phyloP scores from a whole-genome alignment of 441 rosid species.

The Metrosideros polymorpha region DNA sequence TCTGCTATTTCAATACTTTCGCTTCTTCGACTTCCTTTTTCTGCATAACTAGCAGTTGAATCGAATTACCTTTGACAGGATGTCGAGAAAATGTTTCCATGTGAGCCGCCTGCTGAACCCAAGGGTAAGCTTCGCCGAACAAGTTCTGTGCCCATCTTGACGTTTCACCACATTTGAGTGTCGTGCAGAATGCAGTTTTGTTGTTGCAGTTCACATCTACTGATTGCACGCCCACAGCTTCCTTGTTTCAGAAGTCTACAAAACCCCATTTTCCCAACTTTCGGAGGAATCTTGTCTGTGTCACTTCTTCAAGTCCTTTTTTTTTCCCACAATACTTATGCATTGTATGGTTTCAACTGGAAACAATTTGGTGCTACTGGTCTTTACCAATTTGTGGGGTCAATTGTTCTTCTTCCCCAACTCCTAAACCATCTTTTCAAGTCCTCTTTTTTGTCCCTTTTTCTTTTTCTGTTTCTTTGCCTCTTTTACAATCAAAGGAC shows the following conservation, averaged over 20 bases:
- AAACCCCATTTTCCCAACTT: not conserved
- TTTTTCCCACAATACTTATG: not conserved
- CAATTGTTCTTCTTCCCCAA: not conserved
- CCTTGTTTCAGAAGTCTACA: not conserved
- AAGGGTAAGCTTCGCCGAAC: conserved; percentile 13
- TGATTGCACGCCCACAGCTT: not conserved
- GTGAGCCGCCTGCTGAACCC: conserved; percentile 13
- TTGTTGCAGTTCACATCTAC: not conserved
- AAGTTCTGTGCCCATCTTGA: conserved; percentile 10
- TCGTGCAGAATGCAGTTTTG: not conserved
- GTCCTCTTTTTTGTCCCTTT: not conserved
- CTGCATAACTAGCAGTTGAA: not conserved
- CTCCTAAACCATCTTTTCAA: not conserved
- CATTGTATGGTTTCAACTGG: not conserved
- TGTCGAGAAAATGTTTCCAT: conserved; percentile 7
- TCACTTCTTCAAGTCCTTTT: not conserved
- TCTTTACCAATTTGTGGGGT: not conserved
- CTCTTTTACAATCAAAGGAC: not conserved
- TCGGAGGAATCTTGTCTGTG: not conserved
- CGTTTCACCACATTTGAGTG: not conserved
- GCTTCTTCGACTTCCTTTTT: not conserved
- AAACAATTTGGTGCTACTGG: not conserved
- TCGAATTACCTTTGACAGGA: not conserved
- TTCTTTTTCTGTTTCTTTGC: not conserved
- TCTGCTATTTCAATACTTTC: not conserved